Evolutionary conservation across 1,139 yeast genomes (phyloP).

Genomic region (Hanseniaspora sp.): DNA sequence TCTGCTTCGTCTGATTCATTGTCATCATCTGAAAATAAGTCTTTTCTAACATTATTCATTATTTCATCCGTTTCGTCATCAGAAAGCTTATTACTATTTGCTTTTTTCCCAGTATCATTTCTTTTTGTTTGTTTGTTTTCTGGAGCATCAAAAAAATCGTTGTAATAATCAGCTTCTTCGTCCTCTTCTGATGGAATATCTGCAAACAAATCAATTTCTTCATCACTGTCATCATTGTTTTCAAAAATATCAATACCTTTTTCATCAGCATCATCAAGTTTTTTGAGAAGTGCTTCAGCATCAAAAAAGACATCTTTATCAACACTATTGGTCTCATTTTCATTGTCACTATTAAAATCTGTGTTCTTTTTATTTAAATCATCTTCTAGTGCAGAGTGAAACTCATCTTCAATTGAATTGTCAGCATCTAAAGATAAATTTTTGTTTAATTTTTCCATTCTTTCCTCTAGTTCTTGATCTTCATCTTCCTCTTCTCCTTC

Average conservation of each 20-base stretch:
- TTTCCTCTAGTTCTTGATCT: conserved; percentile 17
- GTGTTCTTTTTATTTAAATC: conserved; percentile 16
- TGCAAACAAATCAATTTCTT: conserved; percentile 52
- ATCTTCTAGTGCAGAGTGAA: conserved; percentile 24
- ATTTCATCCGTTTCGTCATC: conserved; percentile 46
- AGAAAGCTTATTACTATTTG: conserved; percentile 30
- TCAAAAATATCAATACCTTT: conserved; percentile 29
- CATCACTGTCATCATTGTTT: conserved; percentile 31
- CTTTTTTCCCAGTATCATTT: conserved; percentile 18
- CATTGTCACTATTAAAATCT: conserved; percentile 20
- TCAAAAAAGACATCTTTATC: conserved; percentile 50
- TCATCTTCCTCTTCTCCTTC: conserved; percentile 23
- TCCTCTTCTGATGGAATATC: conserved; percentile 50
- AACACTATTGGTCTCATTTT: conserved; percentile 20
- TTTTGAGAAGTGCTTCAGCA: conserved; percentile 74
- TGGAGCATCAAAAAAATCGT: conserved; percentile 62
- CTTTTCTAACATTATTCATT: conserved; percentile 50
- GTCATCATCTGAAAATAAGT: conserved; percentile 48
- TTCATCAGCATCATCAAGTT: conserved; percentile 63
- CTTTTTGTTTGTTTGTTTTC: conserved; percentile 20
- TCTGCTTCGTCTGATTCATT: too few species aligned
- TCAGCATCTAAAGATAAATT: conserved; percentile 17
- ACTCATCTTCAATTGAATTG: conserved; percentile 19
- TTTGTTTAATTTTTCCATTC: not conserved
- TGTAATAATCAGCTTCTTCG: conserved; percentile 61